A percentile compares a stretch with the other conserved stretches of the same genome.
These are phyloP conservation scores for Stereocaulon alpinum DNA, from an alignment of 495 filamentous ascomycete genomes.

Conservation along the genomic window DNA sequence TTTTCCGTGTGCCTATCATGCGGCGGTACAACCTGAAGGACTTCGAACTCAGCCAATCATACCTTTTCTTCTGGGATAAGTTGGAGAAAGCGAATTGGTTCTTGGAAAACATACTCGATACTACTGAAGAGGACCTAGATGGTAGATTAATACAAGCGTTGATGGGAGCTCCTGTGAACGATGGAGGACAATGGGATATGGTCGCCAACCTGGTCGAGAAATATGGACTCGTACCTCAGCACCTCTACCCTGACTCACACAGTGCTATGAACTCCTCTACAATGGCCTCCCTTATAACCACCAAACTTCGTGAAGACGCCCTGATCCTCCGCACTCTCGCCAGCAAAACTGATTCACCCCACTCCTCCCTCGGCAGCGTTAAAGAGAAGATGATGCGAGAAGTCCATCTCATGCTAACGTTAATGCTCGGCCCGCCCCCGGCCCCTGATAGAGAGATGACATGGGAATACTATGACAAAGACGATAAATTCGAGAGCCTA, in stretches of 20 bases:
- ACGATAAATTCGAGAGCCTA: conserved; percentile 47
- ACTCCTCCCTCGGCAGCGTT: conserved; percentile 33
- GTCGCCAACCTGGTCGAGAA: conserved; percentile 74
- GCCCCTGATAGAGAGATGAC: conserved; percentile 52
- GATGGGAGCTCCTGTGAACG: conserved; percentile 54
- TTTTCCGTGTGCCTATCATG: conserved; percentile 78
- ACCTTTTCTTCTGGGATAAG: conserved; percentile 94
- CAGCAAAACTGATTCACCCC: conserved; percentile 16
- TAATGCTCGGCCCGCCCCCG: conserved; percentile 71
- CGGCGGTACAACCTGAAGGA: conserved; percentile 61
- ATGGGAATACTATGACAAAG: conserved; percentile 67
- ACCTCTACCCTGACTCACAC: conserved; percentile 67
- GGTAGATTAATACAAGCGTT: conserved; percentile 58
- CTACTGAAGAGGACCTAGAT: conserved; percentile 55
- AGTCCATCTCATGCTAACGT: conserved; percentile 64
- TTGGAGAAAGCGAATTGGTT: conserved; percentile 87
- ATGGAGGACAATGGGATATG: conserved; percentile 93
- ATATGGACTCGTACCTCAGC: conserved; percentile 74
- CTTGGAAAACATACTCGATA: conserved; percentile 70
- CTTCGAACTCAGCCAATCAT: conserved; percentile 79
- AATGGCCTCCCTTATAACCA: conserved; percentile 68
- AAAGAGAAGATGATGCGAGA: conserved; percentile 69
- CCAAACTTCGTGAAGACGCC: conserved; percentile 77
- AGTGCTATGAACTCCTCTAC: conserved; percentile 57
- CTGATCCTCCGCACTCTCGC: conserved; percentile 49